These are phyloP conservation scores for Metarhizium anisopliae DNA, from an alignment of 2,329 filamentous ascomycete genomes.

Conservation along the genomic window DNA sequence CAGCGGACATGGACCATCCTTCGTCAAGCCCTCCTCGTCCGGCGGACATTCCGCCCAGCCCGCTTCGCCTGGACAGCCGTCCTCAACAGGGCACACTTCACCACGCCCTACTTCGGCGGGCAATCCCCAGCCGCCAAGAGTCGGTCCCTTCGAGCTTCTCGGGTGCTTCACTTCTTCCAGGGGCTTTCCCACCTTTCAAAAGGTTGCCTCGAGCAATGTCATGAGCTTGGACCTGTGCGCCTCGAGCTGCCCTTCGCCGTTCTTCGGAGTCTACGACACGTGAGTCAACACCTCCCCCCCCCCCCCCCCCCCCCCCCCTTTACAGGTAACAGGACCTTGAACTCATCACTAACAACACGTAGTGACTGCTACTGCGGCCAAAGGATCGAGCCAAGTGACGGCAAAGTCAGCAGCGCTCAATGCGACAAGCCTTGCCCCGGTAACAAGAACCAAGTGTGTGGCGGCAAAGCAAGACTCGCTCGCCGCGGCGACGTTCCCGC, in stretches of 20 bases:
- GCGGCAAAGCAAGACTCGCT: neutral
- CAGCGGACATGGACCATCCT: neutral
- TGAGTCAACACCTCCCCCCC: neutral
- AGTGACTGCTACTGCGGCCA: neutral
- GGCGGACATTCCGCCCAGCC: neutral
- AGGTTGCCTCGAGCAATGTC: neutral
- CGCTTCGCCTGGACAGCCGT: neutral
- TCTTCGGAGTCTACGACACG: neutral
- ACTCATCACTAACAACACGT: neutral
- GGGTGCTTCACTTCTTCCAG: neutral
- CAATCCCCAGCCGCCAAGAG: neutral
- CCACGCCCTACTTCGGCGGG: neutral
- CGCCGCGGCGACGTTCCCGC: neutral
- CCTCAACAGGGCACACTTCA: neutral
- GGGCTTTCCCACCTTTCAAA: neutral
- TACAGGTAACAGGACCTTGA: too few species aligned
- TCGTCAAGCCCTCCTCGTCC: neutral
- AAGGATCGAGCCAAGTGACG: neutral
- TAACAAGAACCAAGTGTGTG: neutral
- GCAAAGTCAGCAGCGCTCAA: neutral
- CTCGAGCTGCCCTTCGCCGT: neutral
- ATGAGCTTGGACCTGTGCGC: neutral
- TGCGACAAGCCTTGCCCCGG: neutral
- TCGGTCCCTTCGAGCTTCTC: neutral
- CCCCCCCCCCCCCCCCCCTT: neutral